Evolutionary conservation across 2,329 filamentous ascomycete species (phyloP).

Genomic region (Diaporthe batatas): DNA sequence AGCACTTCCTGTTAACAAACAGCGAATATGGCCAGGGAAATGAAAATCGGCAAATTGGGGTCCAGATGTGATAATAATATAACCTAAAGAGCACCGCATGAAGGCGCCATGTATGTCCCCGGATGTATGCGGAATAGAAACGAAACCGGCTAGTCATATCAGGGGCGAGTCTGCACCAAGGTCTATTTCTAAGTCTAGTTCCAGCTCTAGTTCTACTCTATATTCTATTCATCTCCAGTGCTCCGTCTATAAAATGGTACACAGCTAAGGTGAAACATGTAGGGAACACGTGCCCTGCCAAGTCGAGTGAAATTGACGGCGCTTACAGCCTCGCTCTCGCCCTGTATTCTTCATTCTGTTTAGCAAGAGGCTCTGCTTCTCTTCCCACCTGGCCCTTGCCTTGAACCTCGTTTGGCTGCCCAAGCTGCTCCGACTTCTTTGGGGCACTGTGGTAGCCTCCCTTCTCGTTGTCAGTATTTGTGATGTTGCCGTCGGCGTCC

Average conservation of each 20-base stretch:
- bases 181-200: neutral
- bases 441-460: conserved; percentile 54
- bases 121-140: no score
- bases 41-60: neutral
- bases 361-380: conserved; percentile 56
- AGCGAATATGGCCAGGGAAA: neutral
- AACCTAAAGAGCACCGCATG: no score
- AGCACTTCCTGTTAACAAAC: neutral
- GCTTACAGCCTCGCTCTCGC: conserved; percentile 51
- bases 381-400: conserved; percentile 48
- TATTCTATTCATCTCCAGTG: neutral
- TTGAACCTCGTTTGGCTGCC: conserved; percentile 51
- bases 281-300: no score
- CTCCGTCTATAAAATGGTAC: neutral
- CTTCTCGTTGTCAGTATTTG: conserved; percentile 68
- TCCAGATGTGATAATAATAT: neutral
- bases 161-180: neutral
- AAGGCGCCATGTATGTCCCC: no score
- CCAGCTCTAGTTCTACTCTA: neutral
- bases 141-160: no score
- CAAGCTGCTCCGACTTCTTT: conserved; percentile 50
- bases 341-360: conserved; percentile 53
- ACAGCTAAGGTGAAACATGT: neutral
- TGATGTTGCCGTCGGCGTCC: conserved; percentile 64
- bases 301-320: neutral